A percentile compares a stretch with the other conserved stretches of the same genome.
These are phyloP conservation scores for Castanospermum australe DNA, from an alignment of 306 rosid genomes.

Conservation along the genomic window DNA sequence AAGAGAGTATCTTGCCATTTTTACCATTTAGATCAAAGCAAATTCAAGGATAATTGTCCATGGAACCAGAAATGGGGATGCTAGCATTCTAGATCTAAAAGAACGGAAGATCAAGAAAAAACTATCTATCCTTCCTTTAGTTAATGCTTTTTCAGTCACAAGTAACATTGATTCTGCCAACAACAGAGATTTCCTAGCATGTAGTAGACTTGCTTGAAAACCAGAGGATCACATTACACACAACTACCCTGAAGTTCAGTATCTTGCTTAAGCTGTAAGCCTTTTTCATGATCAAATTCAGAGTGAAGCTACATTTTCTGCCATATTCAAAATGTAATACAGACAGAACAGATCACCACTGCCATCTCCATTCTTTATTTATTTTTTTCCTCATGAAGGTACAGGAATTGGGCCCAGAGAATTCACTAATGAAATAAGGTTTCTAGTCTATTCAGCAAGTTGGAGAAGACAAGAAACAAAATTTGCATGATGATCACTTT, in stretches of 20 bases:
- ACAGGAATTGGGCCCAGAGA: neutral
- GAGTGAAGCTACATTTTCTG: neutral
- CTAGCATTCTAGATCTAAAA: neutral
- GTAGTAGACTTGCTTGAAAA: neutral
- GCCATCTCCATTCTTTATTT: neutral
- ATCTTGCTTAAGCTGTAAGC: neutral
- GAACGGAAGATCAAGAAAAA: neutral
- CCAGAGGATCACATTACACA: neutral
- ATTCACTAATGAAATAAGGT: neutral
- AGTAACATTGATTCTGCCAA: neutral
- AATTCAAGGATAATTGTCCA: neutral
- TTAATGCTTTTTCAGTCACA: conserved; percentile 2
- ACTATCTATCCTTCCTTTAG: neutral
- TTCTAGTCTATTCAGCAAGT: neutral
- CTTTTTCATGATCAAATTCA: neutral
- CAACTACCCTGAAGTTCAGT: neutral
- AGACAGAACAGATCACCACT: neutral
- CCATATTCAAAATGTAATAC: neutral
- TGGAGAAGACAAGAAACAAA: neutral
- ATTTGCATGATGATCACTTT: neutral
- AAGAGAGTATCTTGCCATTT: neutral
- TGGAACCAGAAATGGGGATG: neutral
- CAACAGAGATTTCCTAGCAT: neutral
- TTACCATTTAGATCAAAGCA: neutral
- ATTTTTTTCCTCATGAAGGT: neutral